Evolutionary conservation across 768 basidiomycete species (phyloP), one percentile per base, ranked within the genome.

Genomic region (Hericium erinaceus): DNA sequence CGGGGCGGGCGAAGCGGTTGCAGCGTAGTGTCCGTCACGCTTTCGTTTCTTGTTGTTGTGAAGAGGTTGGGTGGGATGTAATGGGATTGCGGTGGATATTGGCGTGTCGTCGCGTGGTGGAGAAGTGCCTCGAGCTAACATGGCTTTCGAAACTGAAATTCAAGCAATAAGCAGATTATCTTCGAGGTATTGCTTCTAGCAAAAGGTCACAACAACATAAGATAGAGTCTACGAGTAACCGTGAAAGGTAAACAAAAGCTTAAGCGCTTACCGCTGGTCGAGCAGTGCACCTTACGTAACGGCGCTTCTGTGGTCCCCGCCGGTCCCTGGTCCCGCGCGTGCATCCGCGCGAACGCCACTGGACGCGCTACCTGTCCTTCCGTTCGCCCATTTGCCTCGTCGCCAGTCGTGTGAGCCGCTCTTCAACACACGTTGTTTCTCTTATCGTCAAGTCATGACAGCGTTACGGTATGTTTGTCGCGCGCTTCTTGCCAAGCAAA

Each of bases 381-480:
- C 41, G 13, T 44, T 18, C 44, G n/a, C 44, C 16, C 15, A 13
- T 9, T 4, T 46, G 20, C 44, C 44, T 18, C 44, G 44, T 33
- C 33, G 8, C 33, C 33, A 33, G 28, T 33, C 28, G 28, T 8
- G 28, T 33, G 28, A 33, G 9, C 33, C 33, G 33, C 33, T 33
- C 33, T 33, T 33, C 33, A 33, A 33, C 33, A 33, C 33, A 33
- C 33, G 33, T 33, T 33, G 33, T 33, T 33, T 10, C 33, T 10
- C 33, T 33, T 33, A 33, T 46, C 44, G 16, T 46, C 44, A 26
- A 26, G 22, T 24, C 18, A 76, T 76, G 75, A 74, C 75, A 28
- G 72, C 75, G 38, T 52, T 75, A 49, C 68, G 75, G 75, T 73
- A 65, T 54, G 68, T 46, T 48, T 16, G 12, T 16, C 20, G 24